Evolutionary conservation across 805 yeast genomes (phyloP).

Genomic region (Candida wancherniae): DNA sequence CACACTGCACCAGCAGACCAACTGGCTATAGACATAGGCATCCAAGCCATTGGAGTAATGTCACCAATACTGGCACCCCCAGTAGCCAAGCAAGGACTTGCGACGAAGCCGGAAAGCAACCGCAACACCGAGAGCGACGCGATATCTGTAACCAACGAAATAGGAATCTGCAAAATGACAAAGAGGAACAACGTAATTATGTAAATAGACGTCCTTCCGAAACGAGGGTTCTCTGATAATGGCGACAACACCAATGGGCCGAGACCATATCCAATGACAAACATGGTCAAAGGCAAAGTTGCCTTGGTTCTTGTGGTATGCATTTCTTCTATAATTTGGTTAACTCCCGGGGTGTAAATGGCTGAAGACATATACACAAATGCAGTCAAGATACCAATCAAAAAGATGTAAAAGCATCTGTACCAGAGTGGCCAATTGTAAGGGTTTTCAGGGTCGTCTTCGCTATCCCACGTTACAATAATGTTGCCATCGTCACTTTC

Average conservation of each 20-base stretch:
- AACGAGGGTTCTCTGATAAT: slow-evolving; percentile 48
- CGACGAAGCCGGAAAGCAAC: slow-evolving; percentile 50
- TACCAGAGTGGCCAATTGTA: slow-evolving; percentile 47
- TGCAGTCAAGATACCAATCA: slow-evolving; percentile 43
- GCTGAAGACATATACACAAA: slow-evolving; percentile 58
- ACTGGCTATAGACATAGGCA: slow-evolving; percentile 44
- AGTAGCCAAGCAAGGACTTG: slow-evolving; percentile 53
- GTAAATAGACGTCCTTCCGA: slow-evolving; percentile 55
- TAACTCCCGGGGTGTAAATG: slow-evolving; percentile 49
- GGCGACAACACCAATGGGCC: slow-evolving; percentile 61
- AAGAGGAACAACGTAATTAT: slow-evolving; percentile 44
- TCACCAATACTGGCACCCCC: slow-evolving; percentile 59
- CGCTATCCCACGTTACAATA: slow-evolving; percentile 33
- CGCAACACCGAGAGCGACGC: slow-evolving; percentile 49
- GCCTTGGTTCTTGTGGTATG: slow-evolving; percentile 41
- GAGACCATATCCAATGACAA: slow-evolving; percentile 56
- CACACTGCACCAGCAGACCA: slow-evolving; percentile 54
- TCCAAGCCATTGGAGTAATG: slow-evolving; percentile 35
- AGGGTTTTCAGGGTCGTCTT: slow-evolving; percentile 54
- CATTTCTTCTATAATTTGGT: slow-evolving; percentile 42
- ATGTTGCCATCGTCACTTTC: slow-evolving; percentile 4
- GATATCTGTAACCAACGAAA: slow-evolving; percentile 47
- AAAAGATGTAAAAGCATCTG: slow-evolving; percentile 34
- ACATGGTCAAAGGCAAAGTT: slow-evolving; percentile 48
- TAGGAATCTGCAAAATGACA: slow-evolving; percentile 50